Evolutionary conservation across 2,329 filamentous ascomycete genomes (phyloP).

Genomic region (Pseudogymnoascus sp.): DNA sequence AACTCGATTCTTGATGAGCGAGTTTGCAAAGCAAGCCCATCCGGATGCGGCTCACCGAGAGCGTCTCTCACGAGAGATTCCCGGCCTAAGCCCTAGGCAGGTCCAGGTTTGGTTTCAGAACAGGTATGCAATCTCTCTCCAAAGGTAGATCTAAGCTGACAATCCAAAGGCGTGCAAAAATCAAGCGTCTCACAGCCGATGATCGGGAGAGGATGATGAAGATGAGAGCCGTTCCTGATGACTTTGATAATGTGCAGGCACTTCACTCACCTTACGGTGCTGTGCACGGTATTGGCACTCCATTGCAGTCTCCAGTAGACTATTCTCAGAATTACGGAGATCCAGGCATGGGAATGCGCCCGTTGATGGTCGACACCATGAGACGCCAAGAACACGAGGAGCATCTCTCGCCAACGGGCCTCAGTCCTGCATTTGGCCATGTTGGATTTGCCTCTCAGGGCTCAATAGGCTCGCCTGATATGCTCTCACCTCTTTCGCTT

Average conservation of each 20-base stretch:
- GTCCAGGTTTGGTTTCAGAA: constrained; percentile 99
- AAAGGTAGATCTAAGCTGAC: constrained; percentile 8
- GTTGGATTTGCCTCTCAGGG: constrained; percentile 55
- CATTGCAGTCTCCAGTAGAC: constrained; percentile 28
- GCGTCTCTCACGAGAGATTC: constrained; percentile 80
- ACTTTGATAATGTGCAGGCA: constrained; percentile 64
- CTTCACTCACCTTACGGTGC: constrained; percentile 58
- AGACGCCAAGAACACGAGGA: constrained; percentile 53
- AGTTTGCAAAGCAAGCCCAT: constrained; percentile 91
- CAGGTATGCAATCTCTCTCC: constrained; percentile 51
- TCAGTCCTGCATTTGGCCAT: constrained; percentile 60
- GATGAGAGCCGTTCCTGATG: constrained; percentile 63
- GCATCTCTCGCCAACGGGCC: constrained; percentile 58
- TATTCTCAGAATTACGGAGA: constrained; percentile 44
- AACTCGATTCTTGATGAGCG: constrained; percentile 95
- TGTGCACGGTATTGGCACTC: constrained; percentile 28
- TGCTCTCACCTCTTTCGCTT: constrained; percentile 51
- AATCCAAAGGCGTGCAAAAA: constrained; percentile 55
- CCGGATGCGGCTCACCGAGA: constrained; percentile 88
- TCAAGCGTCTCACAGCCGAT: constrained; percentile 63
- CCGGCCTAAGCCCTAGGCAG: constrained; percentile 82
- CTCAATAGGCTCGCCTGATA: constrained; percentile 44
- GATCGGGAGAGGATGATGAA: constrained; percentile 65
- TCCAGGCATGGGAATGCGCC: constrained; percentile 51
- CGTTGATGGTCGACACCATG: constrained; percentile 61